Conservation (phyloP, 495 filamentous ascomycete genomes). For the Xylaria intraflava region DNA sequence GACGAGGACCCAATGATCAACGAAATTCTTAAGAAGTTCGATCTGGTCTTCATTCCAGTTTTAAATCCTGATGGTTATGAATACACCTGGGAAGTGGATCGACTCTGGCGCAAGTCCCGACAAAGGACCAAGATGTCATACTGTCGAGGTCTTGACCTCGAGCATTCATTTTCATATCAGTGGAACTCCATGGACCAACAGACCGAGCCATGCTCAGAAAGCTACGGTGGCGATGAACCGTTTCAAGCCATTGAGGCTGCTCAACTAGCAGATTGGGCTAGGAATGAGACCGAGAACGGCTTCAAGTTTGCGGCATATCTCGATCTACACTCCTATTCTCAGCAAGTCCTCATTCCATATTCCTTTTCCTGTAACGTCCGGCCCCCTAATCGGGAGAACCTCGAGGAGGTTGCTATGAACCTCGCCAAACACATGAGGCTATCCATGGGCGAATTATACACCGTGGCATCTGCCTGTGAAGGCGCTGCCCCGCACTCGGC, state of each 20-base stretch:
- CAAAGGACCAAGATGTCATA: slow-evolving; percentile 76
- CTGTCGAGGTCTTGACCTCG: slow-evolving; percentile 84
- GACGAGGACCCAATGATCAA: slow-evolving; percentile 61
- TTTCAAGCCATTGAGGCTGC: slow-evolving; percentile 80
- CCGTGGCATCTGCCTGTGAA: slow-evolving; percentile 81
- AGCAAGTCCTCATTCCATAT: slow-evolving; percentile 91
- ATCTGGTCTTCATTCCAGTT: slow-evolving; percentile 84
- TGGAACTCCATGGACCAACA: slow-evolving; percentile 66
- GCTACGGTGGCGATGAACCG: slow-evolving; percentile 73
- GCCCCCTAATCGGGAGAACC: slow-evolving; percentile 82
- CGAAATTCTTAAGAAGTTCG: slow-evolving; percentile 69
- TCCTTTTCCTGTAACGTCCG: slow-evolving; percentile 69
- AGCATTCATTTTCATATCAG: slow-evolving; percentile 75
- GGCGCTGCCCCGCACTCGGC: slow-evolving; percentile 50
- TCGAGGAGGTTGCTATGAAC: slow-evolving; percentile 82
- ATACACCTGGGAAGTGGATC: slow-evolving; percentile 86
- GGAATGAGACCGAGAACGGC: slow-evolving; percentile 70
- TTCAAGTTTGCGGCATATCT: slow-evolving; percentile 73
- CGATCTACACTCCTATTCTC: slow-evolving; percentile 92
- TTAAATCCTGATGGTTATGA: slow-evolving; percentile 92
- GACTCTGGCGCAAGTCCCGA: slow-evolving; percentile 92
- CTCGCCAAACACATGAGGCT: slow-evolving; percentile 84
- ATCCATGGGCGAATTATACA: slow-evolving; percentile 67
- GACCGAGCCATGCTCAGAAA: slow-evolving; percentile 86
- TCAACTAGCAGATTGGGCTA: slow-evolving; percentile 73